Evolutionary conservation across 1,139 yeast species (phyloP).

Genomic region (Protomyces arabidopsidicola): DNA sequence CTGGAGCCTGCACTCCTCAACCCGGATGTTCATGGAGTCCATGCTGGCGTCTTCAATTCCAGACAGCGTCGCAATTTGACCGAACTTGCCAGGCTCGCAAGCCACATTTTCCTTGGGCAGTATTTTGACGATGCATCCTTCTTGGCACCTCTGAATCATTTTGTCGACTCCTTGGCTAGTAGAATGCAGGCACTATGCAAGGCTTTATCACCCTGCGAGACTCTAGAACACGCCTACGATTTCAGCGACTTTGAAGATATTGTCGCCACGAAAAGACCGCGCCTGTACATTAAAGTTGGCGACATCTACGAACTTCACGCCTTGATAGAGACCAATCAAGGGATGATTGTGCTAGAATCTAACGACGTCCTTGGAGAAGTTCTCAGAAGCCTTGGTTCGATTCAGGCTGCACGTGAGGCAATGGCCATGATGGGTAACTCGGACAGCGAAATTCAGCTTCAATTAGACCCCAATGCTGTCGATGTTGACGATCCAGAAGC

Average conservation of each 20-base stretch:
- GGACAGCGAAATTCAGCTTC: conserved; percentile 40
- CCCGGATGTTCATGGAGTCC: conserved; percentile 64
- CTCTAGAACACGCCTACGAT: conserved; percentile 57
- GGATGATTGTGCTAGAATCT: conserved; percentile 44
- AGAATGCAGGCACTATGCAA: conserved; percentile 46
- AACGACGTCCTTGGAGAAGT: conserved; percentile 58
- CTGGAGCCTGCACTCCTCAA: conserved; percentile 59
- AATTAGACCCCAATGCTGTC: conserved; percentile 44
- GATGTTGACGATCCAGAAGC: conserved; percentile 43
- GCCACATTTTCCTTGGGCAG: conserved; percentile 62
- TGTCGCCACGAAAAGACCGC: conserved; percentile 61
- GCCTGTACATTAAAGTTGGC: conserved; percentile 56
- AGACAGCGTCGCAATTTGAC: conserved; percentile 51
- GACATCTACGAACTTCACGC: conserved; percentile 63
- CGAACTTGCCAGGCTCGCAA: conserved; percentile 56
- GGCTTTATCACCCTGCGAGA: conserved; percentile 33
- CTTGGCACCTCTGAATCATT: conserved; percentile 75
- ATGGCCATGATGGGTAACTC: conserved; percentile 16
- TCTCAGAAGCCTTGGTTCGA: conserved; percentile 43
- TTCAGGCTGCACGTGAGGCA: conserved; percentile 43
- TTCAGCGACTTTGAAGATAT: conserved; percentile 69
- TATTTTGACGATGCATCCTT: conserved; percentile 66
- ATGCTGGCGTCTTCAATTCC: conserved; percentile 37
- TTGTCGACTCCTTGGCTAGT: conserved; percentile 51
- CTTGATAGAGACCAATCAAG: conserved; percentile 52